These are phyloP conservation scores for Trichophaea hybrida DNA, from an alignment of 2,329 filamentous ascomycete species.

Conservation along the genomic window DNA sequence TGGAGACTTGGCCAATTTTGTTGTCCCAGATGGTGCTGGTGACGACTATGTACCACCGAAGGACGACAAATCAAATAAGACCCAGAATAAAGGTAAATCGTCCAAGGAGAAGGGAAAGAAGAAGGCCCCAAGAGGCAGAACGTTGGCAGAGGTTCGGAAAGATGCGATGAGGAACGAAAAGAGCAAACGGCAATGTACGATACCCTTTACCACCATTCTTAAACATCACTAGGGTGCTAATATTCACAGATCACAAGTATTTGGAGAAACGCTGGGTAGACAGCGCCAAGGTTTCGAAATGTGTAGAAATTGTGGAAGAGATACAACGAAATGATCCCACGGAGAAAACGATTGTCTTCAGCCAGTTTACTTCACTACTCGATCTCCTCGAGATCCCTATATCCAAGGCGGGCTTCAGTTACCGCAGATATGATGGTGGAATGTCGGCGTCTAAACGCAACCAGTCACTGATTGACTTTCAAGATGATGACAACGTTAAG, in stretches of 20 bases:
- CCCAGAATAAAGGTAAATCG: conserved; percentile 13
- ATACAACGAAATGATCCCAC: conserved; percentile 34
- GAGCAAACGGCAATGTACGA: conserved; percentile 54
- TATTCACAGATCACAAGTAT: conserved; percentile 23
- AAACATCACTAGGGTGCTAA: conserved; percentile 34
- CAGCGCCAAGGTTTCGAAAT: conserved; percentile 60
- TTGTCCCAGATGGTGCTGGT: conserved; percentile 39
- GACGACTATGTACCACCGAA: neutral
- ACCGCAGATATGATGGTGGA: conserved; percentile 60
- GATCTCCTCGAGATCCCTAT: conserved; percentile 65
- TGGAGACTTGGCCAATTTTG: conserved; percentile 33
- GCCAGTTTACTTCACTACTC: conserved; percentile 64
- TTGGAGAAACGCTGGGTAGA: conserved; percentile 44
- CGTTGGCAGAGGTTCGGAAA: conserved; percentile 51
- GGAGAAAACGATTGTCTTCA: conserved; percentile 71
- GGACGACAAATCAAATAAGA: conserved; percentile 24
- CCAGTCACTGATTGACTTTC: conserved; percentile 51
- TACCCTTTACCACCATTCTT: neutral
- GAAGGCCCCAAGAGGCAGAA: conserved; percentile 31
- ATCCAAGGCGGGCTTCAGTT: conserved; percentile 41
- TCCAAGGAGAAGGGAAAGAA: conserved; percentile 28
- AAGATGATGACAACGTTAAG: conserved; percentile 43
- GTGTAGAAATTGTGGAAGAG: conserved; percentile 46
- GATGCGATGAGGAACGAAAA: conserved; percentile 49
- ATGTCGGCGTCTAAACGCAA: conserved; percentile 56